Conservation (phyloP, 306 rosid genomes). For the Albizia julibrissin region DNA sequence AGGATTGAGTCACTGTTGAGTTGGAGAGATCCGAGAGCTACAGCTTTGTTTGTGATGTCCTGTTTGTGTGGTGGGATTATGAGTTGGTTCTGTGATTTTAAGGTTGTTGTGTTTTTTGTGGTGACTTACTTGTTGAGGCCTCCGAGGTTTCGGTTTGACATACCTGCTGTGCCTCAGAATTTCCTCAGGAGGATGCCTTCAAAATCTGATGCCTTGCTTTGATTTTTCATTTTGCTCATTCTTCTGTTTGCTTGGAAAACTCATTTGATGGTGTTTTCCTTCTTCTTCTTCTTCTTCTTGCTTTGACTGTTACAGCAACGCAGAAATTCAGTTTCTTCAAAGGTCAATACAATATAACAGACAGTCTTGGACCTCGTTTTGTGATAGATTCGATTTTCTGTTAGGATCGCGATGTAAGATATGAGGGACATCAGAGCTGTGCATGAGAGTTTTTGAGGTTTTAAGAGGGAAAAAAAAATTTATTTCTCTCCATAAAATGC, state of each 20-base stretch:
- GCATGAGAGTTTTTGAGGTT: neutral
- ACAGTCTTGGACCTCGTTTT: neutral
- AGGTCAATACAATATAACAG: neutral
- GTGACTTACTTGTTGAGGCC: constrained; percentile 42
- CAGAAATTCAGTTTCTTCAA: neutral
- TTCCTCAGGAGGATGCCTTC: constrained; percentile 66
- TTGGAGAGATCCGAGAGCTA: constrained; percentile 62
- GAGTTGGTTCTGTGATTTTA: constrained; percentile 33
- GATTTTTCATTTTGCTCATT: constrained; percentile 5
- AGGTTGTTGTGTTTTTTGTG: neutral
- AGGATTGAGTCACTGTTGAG: constrained; percentile 45
- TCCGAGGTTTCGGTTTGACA: constrained; percentile 37
- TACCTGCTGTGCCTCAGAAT: constrained; percentile 45
- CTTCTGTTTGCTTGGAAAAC: neutral
- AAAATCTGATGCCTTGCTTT: constrained; percentile 50
- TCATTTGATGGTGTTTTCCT: neutral
- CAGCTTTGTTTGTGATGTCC: constrained; percentile 41
- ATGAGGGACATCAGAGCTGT: neutral
- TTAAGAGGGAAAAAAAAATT: neutral
- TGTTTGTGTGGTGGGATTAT: constrained; percentile 35
- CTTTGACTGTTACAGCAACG: neutral
- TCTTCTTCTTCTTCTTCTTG: neutral
- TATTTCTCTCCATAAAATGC: no score
- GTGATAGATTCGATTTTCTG: neutral
- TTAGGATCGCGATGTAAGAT: neutral